Evolutionary conservation across 2,329 filamentous ascomycete species (phyloP).

Genomic region (Cercospora sp.): DNA sequence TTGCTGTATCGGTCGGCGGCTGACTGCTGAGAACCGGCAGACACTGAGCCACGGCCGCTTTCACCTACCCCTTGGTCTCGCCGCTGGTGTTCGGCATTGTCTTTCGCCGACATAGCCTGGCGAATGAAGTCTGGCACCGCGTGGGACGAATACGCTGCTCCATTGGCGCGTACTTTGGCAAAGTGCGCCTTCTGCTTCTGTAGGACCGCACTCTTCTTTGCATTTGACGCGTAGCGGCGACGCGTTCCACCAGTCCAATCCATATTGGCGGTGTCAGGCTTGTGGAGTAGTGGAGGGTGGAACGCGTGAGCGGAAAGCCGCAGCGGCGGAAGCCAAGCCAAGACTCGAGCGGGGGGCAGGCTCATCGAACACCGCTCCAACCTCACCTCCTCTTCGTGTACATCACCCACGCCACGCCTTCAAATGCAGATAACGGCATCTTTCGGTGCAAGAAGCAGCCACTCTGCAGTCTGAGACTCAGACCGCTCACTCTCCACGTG

Average conservation of each 20-base stretch:
- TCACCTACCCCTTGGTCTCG: not conserved
- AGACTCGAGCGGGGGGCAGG: not conserved
- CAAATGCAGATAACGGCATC: not conserved
- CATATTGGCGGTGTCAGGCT: conserved; percentile 37
- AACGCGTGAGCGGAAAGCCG: not conserved
- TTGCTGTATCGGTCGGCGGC: not conserved
- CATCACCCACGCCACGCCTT: not conserved
- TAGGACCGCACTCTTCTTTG: conserved; percentile 38
- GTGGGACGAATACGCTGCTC: conserved; percentile 15
- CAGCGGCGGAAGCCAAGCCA: not conserved
- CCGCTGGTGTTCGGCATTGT: not conserved
- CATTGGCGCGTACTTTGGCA: conserved; percentile 40
- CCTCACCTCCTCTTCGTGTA: not conserved
- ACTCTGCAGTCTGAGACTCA: not conserved
- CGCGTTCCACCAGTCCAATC: conserved; percentile 52
- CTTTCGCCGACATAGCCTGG: conserved; percentile 13
- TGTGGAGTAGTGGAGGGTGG: not conserved
- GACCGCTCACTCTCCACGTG: not conserved
- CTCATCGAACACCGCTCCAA: not conserved
- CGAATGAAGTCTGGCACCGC: conserved; percentile 18
- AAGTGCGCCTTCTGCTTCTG: conserved; percentile 51
- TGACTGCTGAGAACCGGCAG: not conserved
- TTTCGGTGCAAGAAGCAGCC: not conserved
- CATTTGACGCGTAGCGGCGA: conserved; percentile 33
- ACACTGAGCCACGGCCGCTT: not conserved